Percentiles rank a stretch among this genome's conserved stretches.
These are phyloP conservation scores for Irpex sp. DNA, from an alignment of 1,284 basidiomycete species.

Conservation along the genomic window DNA sequence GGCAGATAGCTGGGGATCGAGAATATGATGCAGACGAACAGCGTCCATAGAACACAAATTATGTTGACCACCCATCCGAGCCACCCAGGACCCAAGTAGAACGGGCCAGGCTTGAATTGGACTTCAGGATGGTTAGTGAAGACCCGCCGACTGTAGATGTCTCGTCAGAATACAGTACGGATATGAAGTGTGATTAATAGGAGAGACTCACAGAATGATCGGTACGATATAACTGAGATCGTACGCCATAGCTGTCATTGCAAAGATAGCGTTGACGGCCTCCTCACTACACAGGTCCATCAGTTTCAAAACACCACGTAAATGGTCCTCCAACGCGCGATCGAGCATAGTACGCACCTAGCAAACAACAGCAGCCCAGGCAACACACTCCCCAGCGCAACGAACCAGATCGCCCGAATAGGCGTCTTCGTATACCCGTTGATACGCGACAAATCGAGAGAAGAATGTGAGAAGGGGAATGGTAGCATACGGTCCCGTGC, in stretches of 20 bases:
- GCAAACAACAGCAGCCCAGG: slow-evolving; percentile 78
- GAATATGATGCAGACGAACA: slow-evolving; percentile 67
- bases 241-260: slow-evolving; percentile 37
- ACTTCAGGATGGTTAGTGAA: slow-evolving; percentile 82
- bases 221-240: slow-evolving; percentile 75
- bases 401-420: slow-evolving; percentile 78
- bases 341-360: no score
- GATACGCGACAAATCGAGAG: slow-evolving; percentile 25
- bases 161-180: background rate
- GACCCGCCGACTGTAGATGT: slow-evolving; percentile 44
- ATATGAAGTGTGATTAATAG: background rate
- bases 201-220: slow-evolving; percentile 44
- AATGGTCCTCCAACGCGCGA: no score
- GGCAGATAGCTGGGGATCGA: slow-evolving; percentile 67
- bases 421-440: slow-evolving; percentile 70
- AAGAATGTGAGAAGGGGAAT: slow-evolving; percentile 63
- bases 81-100: slow-evolving; percentile 73
- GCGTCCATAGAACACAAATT: slow-evolving; percentile 67
- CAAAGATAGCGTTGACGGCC: no score
- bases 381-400: slow-evolving; percentile 62
- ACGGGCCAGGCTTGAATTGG: slow-evolving; percentile 85
- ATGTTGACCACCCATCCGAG: slow-evolving; percentile 63
- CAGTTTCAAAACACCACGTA: no score
- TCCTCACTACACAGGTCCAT: no score
- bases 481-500: slow-evolving; percentile 82